Evolutionary conservation across 2,329 filamentous ascomycete genomes (phyloP).

Genomic region (Xylaria sp.): DNA sequence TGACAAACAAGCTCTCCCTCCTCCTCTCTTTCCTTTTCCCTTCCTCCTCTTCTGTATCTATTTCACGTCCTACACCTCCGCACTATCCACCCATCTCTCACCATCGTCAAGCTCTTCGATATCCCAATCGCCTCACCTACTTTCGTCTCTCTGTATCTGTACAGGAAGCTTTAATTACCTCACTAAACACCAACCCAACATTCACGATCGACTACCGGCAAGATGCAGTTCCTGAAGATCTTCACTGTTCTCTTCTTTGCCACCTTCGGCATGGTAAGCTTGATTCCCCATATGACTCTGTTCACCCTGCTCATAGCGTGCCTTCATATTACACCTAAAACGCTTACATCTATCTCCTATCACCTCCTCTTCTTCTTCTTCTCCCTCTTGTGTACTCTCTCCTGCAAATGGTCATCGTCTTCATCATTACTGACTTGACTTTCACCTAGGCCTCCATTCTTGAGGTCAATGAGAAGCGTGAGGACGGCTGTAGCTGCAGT

Average conservation of each 20-base stretch:
- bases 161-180: slow-evolving; percentile 23
- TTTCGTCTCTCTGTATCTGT: slow-evolving; percentile 14
- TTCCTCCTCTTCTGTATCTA: background rate
- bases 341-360: background rate
- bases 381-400: background rate
- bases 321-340: slow-evolving; percentile 11
- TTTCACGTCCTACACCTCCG: background rate
- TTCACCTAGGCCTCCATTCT: slow-evolving; percentile 36
- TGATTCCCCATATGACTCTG: background rate
- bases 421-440: slow-evolving; percentile 5
- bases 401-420: background rate
- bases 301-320: background rate
- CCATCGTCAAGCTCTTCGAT: slow-evolving; percentile 13
- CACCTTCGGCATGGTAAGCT: slow-evolving; percentile 46
- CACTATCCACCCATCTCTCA: slow-evolving; percentile 5
- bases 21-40: slow-evolving; percentile 2
- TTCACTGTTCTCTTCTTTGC: slow-evolving; percentile 43
- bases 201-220: slow-evolving; percentile 33
- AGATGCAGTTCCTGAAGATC: slow-evolving; percentile 47
- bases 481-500: slow-evolving; percentile 42
- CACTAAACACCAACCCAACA: slow-evolving; percentile 27
- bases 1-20: slow-evolving; percentile 18
- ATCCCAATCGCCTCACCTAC: background rate
- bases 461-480: slow-evolving; percentile 37
- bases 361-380: background rate